Conservation (phyloP, 2,329 filamentous ascomycete genomes). For the Clonostachys chloroleuca region DNA sequence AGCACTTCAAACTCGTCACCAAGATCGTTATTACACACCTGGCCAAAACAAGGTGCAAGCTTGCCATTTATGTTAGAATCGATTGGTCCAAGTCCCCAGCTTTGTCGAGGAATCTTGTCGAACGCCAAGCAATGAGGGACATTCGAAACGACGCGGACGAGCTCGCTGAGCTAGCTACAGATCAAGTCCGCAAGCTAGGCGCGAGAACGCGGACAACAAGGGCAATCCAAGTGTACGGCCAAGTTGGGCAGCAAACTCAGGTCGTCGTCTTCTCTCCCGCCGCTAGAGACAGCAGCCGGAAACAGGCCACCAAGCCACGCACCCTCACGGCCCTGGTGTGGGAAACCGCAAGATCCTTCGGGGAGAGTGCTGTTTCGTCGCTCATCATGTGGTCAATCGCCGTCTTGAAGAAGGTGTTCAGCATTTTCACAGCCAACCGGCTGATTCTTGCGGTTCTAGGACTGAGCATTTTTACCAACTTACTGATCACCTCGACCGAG, state of each 20-base stretch:
- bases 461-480: conserved; percentile 67
- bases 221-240: conserved; percentile 75
- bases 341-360: conserved; percentile 68
- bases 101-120: conserved; percentile 56
- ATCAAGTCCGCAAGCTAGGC: conserved; percentile 72
- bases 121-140: conserved; percentile 71
- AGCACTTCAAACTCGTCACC: conserved; percentile 75
- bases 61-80: conserved; percentile 83
- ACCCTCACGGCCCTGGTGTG: conserved; percentile 66
- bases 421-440: conserved; percentile 66
- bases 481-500: conserved; percentile 70
- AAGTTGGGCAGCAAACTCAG: conserved; percentile 65
- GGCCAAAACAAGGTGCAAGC: conserved; percentile 86
- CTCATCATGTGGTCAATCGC: conserved; percentile 75
- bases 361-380: conserved; percentile 70
- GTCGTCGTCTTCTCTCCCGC: conserved; percentile 56
- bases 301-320: conserved; percentile 55
- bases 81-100: conserved; percentile 73
- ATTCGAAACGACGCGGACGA: conserved; percentile 68
- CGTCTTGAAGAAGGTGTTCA: conserved; percentile 59
- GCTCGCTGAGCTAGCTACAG: conserved; percentile 69
- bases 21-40: conserved; percentile 94
- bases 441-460: conserved; percentile 67
- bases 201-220: conserved; percentile 70
- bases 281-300: conserved; percentile 39